Conservation (phyloP, 306 rosid species). For the Astragalus membranaceus region DNA sequence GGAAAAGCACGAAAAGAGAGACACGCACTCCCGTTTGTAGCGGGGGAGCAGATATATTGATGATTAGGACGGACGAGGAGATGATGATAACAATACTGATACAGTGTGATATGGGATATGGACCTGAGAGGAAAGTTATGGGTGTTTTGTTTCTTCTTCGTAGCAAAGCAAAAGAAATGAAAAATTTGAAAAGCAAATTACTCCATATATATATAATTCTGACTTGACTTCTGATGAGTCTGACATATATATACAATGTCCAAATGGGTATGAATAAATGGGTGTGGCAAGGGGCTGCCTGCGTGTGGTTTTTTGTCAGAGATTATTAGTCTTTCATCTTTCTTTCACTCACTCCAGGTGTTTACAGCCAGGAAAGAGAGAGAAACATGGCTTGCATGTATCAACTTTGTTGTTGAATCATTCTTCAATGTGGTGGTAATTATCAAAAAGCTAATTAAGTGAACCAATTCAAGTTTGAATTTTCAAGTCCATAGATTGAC, state of each 20-base stretch:
- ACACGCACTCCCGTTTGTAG: slow-evolving; percentile 39
- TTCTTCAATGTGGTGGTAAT: neutral
- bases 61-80: slow-evolving; percentile 42
- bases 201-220: neutral
- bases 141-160: slow-evolving; percentile 29
- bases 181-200: neutral
- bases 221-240: slow-evolving; percentile 8
- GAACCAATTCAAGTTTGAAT: no score
- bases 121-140: slow-evolving; percentile 42
- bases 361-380: slow-evolving; percentile 27
- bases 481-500: no score
- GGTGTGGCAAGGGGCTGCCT: slow-evolving; percentile 71
- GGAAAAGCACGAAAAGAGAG: slow-evolving; percentile 8
- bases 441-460: no score
- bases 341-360: slow-evolving; percentile 21
- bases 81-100: no score
- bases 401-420: no score
- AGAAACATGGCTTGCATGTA: neutral
- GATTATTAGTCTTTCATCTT: slow-evolving; percentile 10
- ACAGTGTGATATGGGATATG: slow-evolving; percentile 21
- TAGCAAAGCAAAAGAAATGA: neutral
- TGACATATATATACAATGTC: slow-evolving; percentile 65
- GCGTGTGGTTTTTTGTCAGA: slow-evolving; percentile 48
- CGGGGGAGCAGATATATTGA: slow-evolving; percentile 75
- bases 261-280: slow-evolving; percentile 64